Evolutionary conservation across 805 yeast species (phyloP), one percentile per base, ranked within the genome.

Genomic region (Lipomyces spencermartinsiae): DNA sequence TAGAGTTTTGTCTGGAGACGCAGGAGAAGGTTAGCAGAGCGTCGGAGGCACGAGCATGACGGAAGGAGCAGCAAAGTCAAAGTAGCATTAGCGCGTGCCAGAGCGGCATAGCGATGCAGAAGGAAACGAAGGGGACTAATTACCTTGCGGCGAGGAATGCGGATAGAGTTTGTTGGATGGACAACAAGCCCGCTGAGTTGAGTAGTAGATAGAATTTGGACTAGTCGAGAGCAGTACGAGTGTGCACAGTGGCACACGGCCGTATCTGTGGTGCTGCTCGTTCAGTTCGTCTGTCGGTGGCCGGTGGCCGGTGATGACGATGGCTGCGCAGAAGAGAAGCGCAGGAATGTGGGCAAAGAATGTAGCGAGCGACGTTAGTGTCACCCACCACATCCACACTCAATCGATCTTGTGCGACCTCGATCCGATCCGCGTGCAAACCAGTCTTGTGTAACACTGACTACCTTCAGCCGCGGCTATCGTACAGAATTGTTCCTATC

Each of bases 71-170:
- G 22, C 49, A 43, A 43, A 43, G 12, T 37, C 43, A 37, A 37
- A 37, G 43, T 37, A 14, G 43, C 43, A 37, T 43, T 43, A 43
- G 49, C n/a, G 19, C 49, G 49, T 43, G 49, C 49, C 49, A 43
- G 49, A 43, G 22, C 16, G 49, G 9, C 49, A 43, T 64, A 25
- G 58, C 53, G 54, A 33, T 51, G 49, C 39, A 43, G 37, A 43
- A 56, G 31, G 14, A 25, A 51, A 51, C 37, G 43, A 49, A 43
- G 56, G n/a, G 12, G 62, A 56, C 22, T 43, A 43, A n/a, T 43
- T 43, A 43, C 49, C 49, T 43, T 19, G n/a, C n/a, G 49, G 16
- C n/a, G 49, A 43, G 22, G 49, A 43, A 43, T 43, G 49, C 49
- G 19, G 49, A 43, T 43, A 43, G 49, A 43, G 49, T 43, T 43